Evolutionary conservation across 1,139 yeast species (phyloP).

Genomic region (Debaryomyces sp.): DNA sequence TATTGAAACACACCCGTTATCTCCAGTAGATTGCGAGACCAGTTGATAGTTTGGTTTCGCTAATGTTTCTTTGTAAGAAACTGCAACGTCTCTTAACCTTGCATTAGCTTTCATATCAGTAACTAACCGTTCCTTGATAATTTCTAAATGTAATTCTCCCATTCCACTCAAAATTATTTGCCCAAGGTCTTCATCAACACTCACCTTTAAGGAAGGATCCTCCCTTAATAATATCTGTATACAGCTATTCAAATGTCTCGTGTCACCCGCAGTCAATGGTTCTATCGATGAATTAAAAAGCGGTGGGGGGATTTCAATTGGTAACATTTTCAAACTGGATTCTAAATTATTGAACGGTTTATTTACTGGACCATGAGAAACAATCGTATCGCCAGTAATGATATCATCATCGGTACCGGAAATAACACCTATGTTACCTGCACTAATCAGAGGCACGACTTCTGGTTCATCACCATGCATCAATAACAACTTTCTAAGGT

Average conservation of each 20-base stretch:
- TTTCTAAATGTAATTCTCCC: constrained; percentile 95
- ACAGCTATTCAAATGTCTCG: constrained; percentile 67
- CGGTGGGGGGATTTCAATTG: constrained; percentile 88
- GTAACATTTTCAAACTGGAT: constrained; percentile 58
- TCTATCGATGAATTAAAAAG: constrained; percentile 86
- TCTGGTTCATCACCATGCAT: constrained; percentile 91
- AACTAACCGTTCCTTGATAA: constrained; percentile 74
- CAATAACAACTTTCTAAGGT: constrained; percentile 66
- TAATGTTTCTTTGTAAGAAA: constrained; percentile 83
- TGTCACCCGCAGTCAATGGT: constrained; percentile 83
- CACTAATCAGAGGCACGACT: constrained; percentile 59
- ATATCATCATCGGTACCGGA: constrained; percentile 71
- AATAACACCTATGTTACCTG: constrained; percentile 92
- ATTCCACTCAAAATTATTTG: constrained; percentile 89
- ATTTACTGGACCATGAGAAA: constrained; percentile 50
- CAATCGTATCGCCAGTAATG: constrained; percentile 87
- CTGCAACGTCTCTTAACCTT: constrained; percentile 79
- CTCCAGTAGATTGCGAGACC: constrained; percentile 13
- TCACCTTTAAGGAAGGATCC: constrained; percentile 45
- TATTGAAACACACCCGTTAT: constrained; percentile 25
- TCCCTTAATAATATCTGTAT: constrained; percentile 69
- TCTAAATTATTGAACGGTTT: constrained; percentile 57
- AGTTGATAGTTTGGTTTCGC: constrained; percentile 18
- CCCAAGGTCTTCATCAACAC: constrained; percentile 78
- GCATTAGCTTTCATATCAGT: constrained; percentile 83